Evolutionary conservation across 805 yeast species (phyloP), one percentile per base, ranked within the genome.

Genomic region (Barnettozyma siamensis): DNA sequence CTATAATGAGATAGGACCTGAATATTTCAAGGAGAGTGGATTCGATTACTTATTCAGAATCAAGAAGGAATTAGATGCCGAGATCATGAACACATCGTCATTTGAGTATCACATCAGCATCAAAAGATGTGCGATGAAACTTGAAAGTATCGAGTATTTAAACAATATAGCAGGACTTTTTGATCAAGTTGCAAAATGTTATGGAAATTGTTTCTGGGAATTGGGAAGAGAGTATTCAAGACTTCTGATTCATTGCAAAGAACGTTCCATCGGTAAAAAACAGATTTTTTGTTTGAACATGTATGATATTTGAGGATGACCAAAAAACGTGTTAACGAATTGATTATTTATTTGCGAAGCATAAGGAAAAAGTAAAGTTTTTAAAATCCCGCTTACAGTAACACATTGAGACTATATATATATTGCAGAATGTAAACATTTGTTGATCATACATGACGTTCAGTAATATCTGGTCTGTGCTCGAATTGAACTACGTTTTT

Each of bases 121-220:
- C n/a, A 32, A 34, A 20, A 42, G 37, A 26, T 37, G 44, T 30
- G 48, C 48, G 2, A n/a, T 38, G 23, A 27, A 31, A 8, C 28
- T 39, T 27, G 38, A 37, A 16, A 19, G 31, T 12, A 39, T 33
- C 13, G 33, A 32, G 13, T 11, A 29, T 23, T 26, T 65, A 48
- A 65, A 75, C 43, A 58, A 71, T 36, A 57, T 77, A 7, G 72
- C 72, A 12, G 87, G 87, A 2, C 59, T 81, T 33, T 54, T 78
- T 46, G 61, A 60, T 26, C 44, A 67, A 33, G 63, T 75, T 36
- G 62, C 68, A 21, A 54, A 57, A 3, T 53, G 61, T 30, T 58
- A 65, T 44, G 54, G 51, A 16, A 50, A 53, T n/a, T 65, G 74
- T 31, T 65, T 66, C 37, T 78, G 78, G 75, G 72, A 72, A 29